phyloP scores from a whole-genome alignment of 2,329 filamentous ascomycete genomes.

The Fusarium mangiferae region DNA sequence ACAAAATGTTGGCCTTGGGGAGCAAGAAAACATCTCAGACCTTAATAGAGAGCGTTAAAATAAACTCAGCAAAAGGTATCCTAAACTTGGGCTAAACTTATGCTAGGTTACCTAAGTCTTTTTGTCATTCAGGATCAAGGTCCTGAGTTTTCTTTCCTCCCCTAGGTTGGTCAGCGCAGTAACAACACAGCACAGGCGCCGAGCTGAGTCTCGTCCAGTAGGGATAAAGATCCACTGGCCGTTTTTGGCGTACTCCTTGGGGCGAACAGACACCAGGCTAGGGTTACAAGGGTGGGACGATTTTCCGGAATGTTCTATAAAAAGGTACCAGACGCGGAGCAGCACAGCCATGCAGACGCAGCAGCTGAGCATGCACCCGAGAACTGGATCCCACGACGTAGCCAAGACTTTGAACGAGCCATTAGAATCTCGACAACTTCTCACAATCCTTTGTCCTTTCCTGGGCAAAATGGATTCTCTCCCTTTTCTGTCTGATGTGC shows the following conservation, averaged over 20 bases:
- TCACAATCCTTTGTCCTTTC: not conserved
- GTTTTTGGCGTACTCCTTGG: conserved; percentile 12
- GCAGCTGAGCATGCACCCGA: conserved; percentile 7
- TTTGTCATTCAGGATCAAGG: too few relatives aligned
- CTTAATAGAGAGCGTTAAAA: too few relatives aligned
- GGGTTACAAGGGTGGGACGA: conserved; percentile 30
- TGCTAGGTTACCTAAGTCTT: too few relatives aligned
- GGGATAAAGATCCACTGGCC: conserved; percentile 5
- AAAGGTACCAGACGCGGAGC: conserved; percentile 28
- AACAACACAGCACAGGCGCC: conserved; percentile 1
- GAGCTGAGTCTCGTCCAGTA: conserved; percentile 6
- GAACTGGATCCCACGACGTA: conserved; percentile 8
- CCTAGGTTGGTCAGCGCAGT: not conserved
- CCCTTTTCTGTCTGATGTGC: conserved; percentile 18
- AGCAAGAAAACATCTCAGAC: too few relatives aligned
- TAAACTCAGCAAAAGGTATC: too few relatives aligned
- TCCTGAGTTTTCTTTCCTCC: too few relatives aligned
- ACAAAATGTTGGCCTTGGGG: not conserved
- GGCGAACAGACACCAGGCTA: conserved; percentile 5
- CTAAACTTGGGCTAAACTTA: too few relatives aligned
- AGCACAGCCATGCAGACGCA: conserved; percentile 10
- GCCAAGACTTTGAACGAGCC: not conserved
- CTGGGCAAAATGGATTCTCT: not conserved
- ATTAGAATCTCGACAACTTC: conserved; percentile 20
- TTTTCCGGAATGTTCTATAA: conserved; percentile 41